Conservation (phyloP, 805 yeast species). For the Starmera pachycereana region DNA sequence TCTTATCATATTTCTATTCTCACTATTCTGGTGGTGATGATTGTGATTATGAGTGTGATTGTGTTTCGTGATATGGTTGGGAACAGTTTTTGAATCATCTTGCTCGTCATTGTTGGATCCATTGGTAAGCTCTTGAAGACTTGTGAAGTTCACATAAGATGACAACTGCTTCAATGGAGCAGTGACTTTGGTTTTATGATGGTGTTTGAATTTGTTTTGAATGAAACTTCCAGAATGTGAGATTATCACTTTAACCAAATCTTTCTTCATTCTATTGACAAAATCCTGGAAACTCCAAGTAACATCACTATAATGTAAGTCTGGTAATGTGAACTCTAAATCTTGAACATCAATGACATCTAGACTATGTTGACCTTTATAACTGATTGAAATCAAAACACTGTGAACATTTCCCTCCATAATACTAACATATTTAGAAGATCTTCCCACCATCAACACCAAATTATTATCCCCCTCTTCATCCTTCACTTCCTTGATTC, state of each 20-base stretch:
- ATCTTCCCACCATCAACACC: slow-evolving; percentile 60
- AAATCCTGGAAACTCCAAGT: slow-evolving; percentile 53
- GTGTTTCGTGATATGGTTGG: not conserved
- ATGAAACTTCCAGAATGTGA: slow-evolving; percentile 51
- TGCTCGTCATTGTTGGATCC: not conserved
- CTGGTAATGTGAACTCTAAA: slow-evolving; percentile 41
- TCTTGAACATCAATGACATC: slow-evolving; percentile 49
- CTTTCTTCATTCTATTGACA: slow-evolving; percentile 39
- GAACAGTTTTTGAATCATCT: not conserved
- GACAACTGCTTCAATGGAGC: slow-evolving; percentile 21
- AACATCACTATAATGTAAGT: slow-evolving; percentile 32
- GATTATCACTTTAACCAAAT: slow-evolving; percentile 43
- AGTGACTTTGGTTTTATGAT: slow-evolving; percentile 24
- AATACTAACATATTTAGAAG: slow-evolving; percentile 59
- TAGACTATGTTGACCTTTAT: slow-evolving; percentile 50
- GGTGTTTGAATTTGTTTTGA: slow-evolving; percentile 47
- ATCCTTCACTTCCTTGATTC: not conserved
- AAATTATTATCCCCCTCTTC: slow-evolving; percentile 22
- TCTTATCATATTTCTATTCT: no score
- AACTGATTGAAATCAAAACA: slow-evolving; percentile 50
- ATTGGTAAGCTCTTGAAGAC: not conserved
- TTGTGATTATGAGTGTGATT: not conserved
- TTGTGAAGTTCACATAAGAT: slow-evolving; percentile 12
- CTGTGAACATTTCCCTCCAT: slow-evolving; percentile 38
- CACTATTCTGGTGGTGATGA: not conserved